A percentile compares a stretch with the other conserved stretches of the same genome.
These are phyloP conservation scores for Paralagenidium karlingii DNA, from an alignment of 352 stramenopile genomes.

Conservation along the genomic window DNA sequence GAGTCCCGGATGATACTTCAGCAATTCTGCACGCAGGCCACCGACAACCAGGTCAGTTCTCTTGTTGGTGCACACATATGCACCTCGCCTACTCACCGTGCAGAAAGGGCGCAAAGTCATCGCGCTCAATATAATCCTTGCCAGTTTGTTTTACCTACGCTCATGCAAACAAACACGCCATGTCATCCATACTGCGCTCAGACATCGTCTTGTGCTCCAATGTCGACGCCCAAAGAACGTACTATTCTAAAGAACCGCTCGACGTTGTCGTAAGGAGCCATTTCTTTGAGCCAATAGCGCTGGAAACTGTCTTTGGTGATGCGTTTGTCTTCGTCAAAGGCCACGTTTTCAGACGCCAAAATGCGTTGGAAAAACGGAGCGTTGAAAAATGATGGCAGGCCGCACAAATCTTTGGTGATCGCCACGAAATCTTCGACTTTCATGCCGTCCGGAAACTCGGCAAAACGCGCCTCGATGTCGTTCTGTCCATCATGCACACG, in stretches of 20 bases:
- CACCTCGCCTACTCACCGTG: constrained; percentile 53
- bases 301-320: constrained; percentile 86
- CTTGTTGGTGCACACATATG: too few species aligned
- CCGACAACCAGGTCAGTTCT: background rate
- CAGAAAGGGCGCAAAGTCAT: constrained; percentile 97
- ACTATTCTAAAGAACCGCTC: constrained; percentile 96
- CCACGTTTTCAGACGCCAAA: constrained; percentile 9
- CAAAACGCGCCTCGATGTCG: constrained; percentile 70
- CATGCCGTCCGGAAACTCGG: constrained; percentile 70
- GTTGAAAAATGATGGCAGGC: constrained; percentile 98
- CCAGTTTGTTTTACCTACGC: constrained; percentile 86
- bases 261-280: constrained; percentile 91
- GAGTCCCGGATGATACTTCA: constrained; percentile 87
- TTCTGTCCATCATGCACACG: constrained; percentile 4
- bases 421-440: constrained; percentile 84
- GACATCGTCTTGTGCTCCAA: background rate
- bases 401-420: constrained; percentile 96
- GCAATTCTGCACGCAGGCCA: constrained; percentile 29
- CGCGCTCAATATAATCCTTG: constrained; percentile 83
- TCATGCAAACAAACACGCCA: background rate
- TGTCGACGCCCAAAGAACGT: constrained; percentile 10
- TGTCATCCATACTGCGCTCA: background rate
- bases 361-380: constrained; percentile 93
- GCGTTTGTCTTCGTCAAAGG: constrained; percentile 19
- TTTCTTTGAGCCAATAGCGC: constrained; percentile 90